These are phyloP conservation scores for Grigorovia yakushimaensis DNA, from an alignment of 805 yeast genomes.

Conservation along the genomic window DNA sequence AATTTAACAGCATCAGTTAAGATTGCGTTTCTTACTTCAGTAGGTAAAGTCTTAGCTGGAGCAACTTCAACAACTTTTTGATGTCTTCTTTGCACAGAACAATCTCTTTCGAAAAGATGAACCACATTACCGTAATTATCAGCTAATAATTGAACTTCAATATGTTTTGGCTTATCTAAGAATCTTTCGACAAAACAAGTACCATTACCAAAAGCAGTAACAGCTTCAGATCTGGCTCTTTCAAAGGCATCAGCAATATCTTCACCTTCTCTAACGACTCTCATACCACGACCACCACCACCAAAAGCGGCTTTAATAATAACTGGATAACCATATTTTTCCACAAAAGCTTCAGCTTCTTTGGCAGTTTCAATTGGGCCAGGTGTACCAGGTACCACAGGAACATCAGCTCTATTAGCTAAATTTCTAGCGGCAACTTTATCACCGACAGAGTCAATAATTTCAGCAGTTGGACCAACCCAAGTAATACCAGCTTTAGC, in stretches of 20 bases:
- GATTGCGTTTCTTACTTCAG: slow-evolving; percentile 79
- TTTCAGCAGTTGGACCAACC: slow-evolving; percentile 86
- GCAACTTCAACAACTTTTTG: slow-evolving; percentile 98
- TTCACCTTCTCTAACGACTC: slow-evolving; percentile 96
- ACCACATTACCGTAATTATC: slow-evolving; percentile 91
- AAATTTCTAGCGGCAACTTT: slow-evolving; percentile 88
- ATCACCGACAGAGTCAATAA: slow-evolving; percentile 93
- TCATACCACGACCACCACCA: slow-evolving; percentile 99
- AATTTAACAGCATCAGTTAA: slow-evolving; percentile 89
- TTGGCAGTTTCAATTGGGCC: slow-evolving; percentile 82
- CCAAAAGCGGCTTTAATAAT: slow-evolving; percentile 98
- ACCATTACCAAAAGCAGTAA: slow-evolving; percentile 95
- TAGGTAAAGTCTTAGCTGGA: slow-evolving; percentile 86
- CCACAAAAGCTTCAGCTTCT: slow-evolving; percentile 74
- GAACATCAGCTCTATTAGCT: slow-evolving; percentile 75
- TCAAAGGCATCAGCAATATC: slow-evolving; percentile 82
- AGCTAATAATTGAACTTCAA: slow-evolving; percentile 92
- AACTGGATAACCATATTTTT: slow-evolving; percentile 84
- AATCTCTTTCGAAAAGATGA: slow-evolving; percentile 94
- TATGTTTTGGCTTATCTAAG: slow-evolving; percentile 91
- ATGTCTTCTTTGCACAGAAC: slow-evolving; percentile 98
- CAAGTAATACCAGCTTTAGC: slow-evolving; percentile 86
- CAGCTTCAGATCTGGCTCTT: slow-evolving; percentile 91
- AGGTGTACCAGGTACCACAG: slow-evolving; percentile 95
- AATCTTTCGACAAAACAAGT: slow-evolving; percentile 96